phyloP scores from a whole-genome alignment of 1,284 basidiomycete species.

The Cutaneotrichosporon mucoides region DNA sequence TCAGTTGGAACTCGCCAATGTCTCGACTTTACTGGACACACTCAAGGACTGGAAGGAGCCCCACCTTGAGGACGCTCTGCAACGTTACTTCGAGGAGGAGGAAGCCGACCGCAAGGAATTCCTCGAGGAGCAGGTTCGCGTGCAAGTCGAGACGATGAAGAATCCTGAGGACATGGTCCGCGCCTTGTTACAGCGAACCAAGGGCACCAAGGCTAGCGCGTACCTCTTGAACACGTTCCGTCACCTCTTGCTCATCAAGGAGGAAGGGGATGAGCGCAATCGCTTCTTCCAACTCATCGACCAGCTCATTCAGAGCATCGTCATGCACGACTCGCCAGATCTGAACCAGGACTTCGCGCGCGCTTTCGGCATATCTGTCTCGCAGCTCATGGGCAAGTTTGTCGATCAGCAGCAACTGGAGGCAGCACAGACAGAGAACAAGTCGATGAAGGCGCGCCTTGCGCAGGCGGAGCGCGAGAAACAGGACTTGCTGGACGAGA shows the following conservation, averaged over 20 bases:
- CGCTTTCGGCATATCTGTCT: constrained; percentile 83
- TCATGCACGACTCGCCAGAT: constrained; percentile 76
- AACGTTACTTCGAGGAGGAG: constrained; percentile 62
- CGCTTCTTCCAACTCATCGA: constrained; percentile 93
- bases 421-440: constrained; percentile 70
- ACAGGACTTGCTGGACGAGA: constrained; percentile 65
- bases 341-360: constrained; percentile 69
- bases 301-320: constrained; percentile 85
- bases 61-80: constrained; percentile 64
- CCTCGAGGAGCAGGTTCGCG: constrained; percentile 72
- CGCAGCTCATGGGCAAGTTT: constrained; percentile 82
- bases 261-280: constrained; percentile 74
- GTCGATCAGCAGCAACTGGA: constrained; percentile 86
- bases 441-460: constrained; percentile 62
- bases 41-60: constrained; percentile 62
- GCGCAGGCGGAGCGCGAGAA: constrained; percentile 44
- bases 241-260: constrained; percentile 83
- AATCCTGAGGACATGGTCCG: constrained; percentile 84
- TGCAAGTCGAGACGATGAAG: constrained; percentile 63
- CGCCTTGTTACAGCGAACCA: constrained; percentile 68
- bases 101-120: constrained; percentile 76
- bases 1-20: constrained; percentile 83
- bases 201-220: constrained; percentile 72
- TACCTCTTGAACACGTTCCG: constrained; percentile 90
- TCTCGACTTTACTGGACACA: constrained; percentile 68